Conservation (phyloP, 352 stramenopile species). For the Globisporangium cystogenes region DNA sequence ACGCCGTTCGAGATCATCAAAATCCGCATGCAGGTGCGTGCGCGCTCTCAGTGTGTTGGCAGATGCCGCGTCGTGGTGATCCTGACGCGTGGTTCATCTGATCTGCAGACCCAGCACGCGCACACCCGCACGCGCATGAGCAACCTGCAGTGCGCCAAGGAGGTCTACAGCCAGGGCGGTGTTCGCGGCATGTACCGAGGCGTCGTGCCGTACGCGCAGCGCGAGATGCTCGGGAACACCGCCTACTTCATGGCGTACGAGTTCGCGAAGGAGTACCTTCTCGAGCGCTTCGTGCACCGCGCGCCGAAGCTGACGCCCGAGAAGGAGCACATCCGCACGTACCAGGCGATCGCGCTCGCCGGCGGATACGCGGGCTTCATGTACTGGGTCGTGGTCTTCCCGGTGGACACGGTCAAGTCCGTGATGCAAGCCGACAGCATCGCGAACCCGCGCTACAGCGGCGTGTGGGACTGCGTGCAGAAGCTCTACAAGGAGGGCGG, state of each 20-base stretch:
- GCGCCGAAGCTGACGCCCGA: slow-evolving; percentile 35
- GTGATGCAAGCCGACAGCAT: slow-evolving; percentile 76
- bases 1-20: slow-evolving; percentile 75
- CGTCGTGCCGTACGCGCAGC: slow-evolving; percentile 49
- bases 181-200: slow-evolving; percentile 73
- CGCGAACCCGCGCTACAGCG: slow-evolving; percentile 59
- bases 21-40: slow-evolving; percentile 56
- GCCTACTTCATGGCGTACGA: slow-evolving; percentile 85
- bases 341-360: slow-evolving; percentile 66
- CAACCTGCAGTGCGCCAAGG: slow-evolving; percentile 67
- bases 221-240: slow-evolving; percentile 83
- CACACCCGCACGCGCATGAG: slow-evolving; percentile 48
- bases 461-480: slow-evolving; percentile 59
- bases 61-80: too few relatives aligned
- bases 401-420: slow-evolving; percentile 80
- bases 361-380: slow-evolving; percentile 77
- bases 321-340: slow-evolving; percentile 53
- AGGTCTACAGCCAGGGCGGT: slow-evolving; percentile 57
- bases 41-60: not conserved
- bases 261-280: slow-evolving; percentile 52
- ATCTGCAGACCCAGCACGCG: slow-evolving; percentile 42
- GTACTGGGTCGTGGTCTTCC: slow-evolving; percentile 82
- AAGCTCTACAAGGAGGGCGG: slow-evolving; percentile 71
- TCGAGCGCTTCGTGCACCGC: slow-evolving; percentile 46
- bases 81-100: not conserved